Conservation (phyloP, 441 rosid species). For the Pelargonium fulgidum region DNA sequence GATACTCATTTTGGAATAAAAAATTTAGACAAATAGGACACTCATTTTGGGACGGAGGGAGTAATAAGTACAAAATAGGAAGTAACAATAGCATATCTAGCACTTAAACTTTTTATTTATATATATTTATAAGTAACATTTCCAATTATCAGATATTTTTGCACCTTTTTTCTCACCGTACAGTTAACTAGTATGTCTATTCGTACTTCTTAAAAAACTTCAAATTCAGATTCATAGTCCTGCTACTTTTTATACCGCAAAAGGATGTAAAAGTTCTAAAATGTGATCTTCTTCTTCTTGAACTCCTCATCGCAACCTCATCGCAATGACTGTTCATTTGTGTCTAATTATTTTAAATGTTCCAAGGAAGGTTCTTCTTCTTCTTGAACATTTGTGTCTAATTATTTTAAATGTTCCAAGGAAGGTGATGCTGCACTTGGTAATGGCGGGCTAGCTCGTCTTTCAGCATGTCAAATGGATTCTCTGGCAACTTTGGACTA, state of each 20-base stretch:
- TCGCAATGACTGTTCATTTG: background rate
- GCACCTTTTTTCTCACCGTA: background rate
- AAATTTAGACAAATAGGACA: too few species aligned
- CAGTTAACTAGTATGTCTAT: background rate
- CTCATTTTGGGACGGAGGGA: too few species aligned
- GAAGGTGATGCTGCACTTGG: constrained; percentile 29
- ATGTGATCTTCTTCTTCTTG: too few species aligned
- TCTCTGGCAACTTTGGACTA: constrained; percentile 25
- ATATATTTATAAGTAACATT: too few species aligned
- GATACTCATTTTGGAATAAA: too few species aligned
- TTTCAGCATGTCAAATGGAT: constrained; percentile 22
- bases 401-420: constrained; percentile 13
- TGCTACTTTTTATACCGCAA: too few species aligned
- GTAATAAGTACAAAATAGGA: background rate
- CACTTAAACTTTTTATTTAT: background rate
- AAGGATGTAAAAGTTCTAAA: too few species aligned
- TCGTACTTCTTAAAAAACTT: too few species aligned
- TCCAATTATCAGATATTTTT: background rate
- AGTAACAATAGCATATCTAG: background rate
- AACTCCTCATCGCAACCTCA: background rate
- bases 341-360: constrained; percentile 7
- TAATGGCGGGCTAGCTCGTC: constrained; percentile 25
- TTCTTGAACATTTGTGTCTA: background rate
- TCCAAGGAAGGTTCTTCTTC: constrained; percentile 16
- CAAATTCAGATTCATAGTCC: too few species aligned